Base-by-base conservation (phyloP, 768 basidiomycete genomes). In the Lactarius trivialis region DNA sequence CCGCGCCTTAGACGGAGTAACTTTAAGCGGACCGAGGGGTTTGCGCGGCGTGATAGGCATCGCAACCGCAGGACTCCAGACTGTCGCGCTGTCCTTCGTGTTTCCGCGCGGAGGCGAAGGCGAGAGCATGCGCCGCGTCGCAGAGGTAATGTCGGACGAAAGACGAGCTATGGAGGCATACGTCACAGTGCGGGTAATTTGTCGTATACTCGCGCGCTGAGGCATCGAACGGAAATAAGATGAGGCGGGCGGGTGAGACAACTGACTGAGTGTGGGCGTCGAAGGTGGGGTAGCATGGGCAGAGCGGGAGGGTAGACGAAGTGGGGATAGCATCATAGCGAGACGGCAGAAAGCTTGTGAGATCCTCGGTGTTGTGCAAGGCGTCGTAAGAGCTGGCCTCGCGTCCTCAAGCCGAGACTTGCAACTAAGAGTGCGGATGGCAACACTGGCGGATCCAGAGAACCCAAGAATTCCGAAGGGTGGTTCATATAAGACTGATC, bases 61-160 rank as follows among this genome's bases (percentile, higher is more conserved):
- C 28, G 32, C 26, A 32, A 33, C 17, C 8, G 51, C 19, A 12
- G 51, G 51, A 32, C 17, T 52, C 51, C 51, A 52, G 28, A 52
- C 51, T 28, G 26, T 33, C 30, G 51, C 32, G 51, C 21, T 32
- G 7, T 52, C 28, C 51, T 33, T 52, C 5, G 51, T 33, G n/a
- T 33, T 33, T 19, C 51, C 32, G 17, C 30, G 51, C 14, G 51
- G 51, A 8, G 51, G n/a, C 12, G 51, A 8, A n/a, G 28, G 28
- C 30, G 51, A 52, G 32, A 52, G 51, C 51, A 52, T 52, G 51
- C 51, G 51, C 28, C 51, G 51, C 15, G 51, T 52, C 17, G 51
- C 51, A 11, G 51, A 52, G 17, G 51, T 52, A 32, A 52, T 52
- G 3, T 52, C 51, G 30, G 51, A 52, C 51, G 51, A 52, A 14